Conservation (phyloP, 108 stramenopile genomes). For the Cyclotella sp. region DNA sequence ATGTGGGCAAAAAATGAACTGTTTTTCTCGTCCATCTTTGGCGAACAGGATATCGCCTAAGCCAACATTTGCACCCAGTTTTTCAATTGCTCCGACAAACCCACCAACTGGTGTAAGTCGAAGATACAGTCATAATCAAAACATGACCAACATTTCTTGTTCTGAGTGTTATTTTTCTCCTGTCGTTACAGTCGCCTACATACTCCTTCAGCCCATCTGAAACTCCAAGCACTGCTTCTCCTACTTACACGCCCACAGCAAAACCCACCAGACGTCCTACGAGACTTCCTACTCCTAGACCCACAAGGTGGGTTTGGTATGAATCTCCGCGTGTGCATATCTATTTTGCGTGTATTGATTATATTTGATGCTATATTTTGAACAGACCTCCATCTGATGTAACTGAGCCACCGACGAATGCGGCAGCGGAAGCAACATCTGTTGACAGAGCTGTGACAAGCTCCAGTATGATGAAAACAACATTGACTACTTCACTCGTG, state of each 20-base stretch:
- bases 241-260: slow-evolving; percentile 12
- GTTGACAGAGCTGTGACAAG: not conserved
- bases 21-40: no score
- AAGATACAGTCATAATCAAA: no score
- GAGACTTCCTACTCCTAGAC: not conserved
- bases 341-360: not conserved
- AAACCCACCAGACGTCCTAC: not conserved
- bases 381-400: not conserved
- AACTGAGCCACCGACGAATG: not conserved
- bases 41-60: no score
- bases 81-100: no score
- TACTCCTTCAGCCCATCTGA: slow-evolving; percentile 15
- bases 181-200: slow-evolving; percentile 9
- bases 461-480: not conserved
- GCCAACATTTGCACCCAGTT: no score
- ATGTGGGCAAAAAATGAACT: no score
- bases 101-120: no score
- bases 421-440: not conserved
- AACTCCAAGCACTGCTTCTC: not conserved
- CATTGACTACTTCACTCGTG: slow-evolving; percentile 11
- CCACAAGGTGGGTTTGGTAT: not conserved
- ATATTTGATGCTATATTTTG: not conserved
- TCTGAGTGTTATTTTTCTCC: no score
- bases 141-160: no score
- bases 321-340: no score